Base-by-base conservation (phyloP, 139 green algal species). In the Zygnema circumcarinatum region DNA sequence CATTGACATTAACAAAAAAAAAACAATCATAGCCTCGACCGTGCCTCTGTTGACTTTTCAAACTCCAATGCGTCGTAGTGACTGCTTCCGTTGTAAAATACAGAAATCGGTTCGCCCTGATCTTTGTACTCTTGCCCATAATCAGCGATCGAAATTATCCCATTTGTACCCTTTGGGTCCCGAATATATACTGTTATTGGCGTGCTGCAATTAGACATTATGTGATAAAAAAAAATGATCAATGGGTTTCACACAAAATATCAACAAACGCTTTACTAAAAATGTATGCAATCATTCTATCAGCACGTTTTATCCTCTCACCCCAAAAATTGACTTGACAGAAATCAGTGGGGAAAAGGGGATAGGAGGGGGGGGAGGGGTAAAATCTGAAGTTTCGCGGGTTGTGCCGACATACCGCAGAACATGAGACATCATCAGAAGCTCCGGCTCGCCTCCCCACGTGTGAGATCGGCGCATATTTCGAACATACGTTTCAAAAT, bases 381-480 rank as follows among this genome's bases (percentile, higher is more conserved):
- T n/a, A n/a, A n/a, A n/a, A n/a, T n/a, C n/a, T n/a, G n/a, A n/a
- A n/a, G n/a, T n/a, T n/a, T n/a, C n/a, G n/a, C n/a, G n/a, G n/a
- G n/a, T n/a, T n/a, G n/a, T n/a, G n/a, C n/a, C n/a, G n/a, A n/a
- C 35, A 2, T 68, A 89, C 86, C 62, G 85, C 38, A 93, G 47
- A 0, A 90, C 87, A 38, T 92, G 87, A 2, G 83, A 83, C 31
- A 90, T 75, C 82, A 92, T 90, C 33, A 93, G 56, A 33, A 93
- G 86, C 82, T 93, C 90, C 2, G 87, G 90, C 80, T 93, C 90
- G 1, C 90, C 90, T 29, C 90, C 90, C 90, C 90, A 93, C 2
- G 74, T 72, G 25, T 80, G 29, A 1, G 90, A 83, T 29, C 56
- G 36, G 2, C 69, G 81, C 76, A 93, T 93, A 52, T 40, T 25